These are phyloP conservation scores for Clonostachys byssicola DNA, from an alignment of 2,329 filamentous ascomycete species.

Conservation along the genomic window DNA sequence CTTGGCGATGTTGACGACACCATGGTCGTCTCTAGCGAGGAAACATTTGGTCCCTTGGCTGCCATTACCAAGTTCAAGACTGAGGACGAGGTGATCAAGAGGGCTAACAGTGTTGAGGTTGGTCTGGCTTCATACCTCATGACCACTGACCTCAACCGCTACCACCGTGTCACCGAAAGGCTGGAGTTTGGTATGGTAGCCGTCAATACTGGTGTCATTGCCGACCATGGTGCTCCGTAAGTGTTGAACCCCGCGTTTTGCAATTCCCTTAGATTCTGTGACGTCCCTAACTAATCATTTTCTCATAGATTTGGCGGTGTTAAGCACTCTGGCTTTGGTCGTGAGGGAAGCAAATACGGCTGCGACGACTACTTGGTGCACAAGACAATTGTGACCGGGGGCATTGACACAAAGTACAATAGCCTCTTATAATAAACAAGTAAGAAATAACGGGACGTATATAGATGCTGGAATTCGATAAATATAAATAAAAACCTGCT, in stretches of 20 bases:
- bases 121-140: conserved; percentile 19
- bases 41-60: conserved; percentile 11
- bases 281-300: conserved; percentile 3
- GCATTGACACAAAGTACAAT: conserved; percentile 32
- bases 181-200: conserved; percentile 65
- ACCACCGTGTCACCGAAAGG: conserved; percentile 33
- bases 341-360: conserved; percentile 74
- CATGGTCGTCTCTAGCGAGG: conserved; percentile 5
- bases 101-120: conserved; percentile 22
- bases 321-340: conserved; percentile 77
- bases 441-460: too few species aligned
- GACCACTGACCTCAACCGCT: conserved; percentile 13
- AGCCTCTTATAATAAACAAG: too few species aligned
- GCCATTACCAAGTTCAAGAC: conserved; percentile 11
- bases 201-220: conserved; percentile 27
- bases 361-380: conserved; percentile 72
- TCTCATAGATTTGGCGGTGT: conserved; percentile 64
- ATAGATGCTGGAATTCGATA: too few species aligned
- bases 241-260: too few species aligned
- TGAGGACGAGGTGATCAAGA: conserved; percentile 22
- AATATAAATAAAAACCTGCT: too few species aligned
- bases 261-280: too few species aligned
- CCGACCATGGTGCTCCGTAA: conserved; percentile 1
- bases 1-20: conserved; percentile 41
- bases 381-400: conserved; percentile 58